These are phyloP conservation scores for Nemophila menziesii DNA, from an alignment of 257 asterid genomes.

Conservation along the genomic window DNA sequence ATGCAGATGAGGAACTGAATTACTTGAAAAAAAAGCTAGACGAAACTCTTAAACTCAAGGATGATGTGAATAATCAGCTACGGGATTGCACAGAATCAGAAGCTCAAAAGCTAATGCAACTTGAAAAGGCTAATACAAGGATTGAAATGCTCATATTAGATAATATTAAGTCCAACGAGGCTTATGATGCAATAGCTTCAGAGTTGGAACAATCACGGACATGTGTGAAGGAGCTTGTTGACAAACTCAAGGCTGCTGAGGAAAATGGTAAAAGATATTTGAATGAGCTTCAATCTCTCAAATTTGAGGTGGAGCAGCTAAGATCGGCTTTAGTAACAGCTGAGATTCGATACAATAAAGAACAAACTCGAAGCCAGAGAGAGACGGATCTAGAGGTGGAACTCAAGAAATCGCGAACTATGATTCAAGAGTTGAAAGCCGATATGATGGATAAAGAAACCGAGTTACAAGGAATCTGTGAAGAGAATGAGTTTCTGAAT, in stretches of 20 bases:
- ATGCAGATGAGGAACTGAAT: conserved; percentile 17
- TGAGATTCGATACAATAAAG: conserved; percentile 45
- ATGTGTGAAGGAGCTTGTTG: conserved; percentile 41
- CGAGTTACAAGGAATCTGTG: conserved; percentile 75
- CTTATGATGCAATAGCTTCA: conserved; percentile 25
- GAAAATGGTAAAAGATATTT: conserved; percentile 11
- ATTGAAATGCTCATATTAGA: conserved; percentile 53
- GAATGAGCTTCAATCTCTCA: conserved; percentile 32
- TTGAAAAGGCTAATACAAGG: conserved; percentile 54
- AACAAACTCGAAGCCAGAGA: conserved; percentile 34
- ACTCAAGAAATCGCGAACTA: conserved; percentile 28
- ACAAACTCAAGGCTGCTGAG: conserved; percentile 35
- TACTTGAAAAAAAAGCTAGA: conserved; percentile 42
- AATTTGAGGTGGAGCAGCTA: conserved; percentile 43
- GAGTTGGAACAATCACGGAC: conserved; percentile 69
- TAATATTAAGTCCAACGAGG: conserved; percentile 43
- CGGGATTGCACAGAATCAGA: conserved; percentile 56
- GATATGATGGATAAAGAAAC: conserved; percentile 87
- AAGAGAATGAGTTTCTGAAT: conserved; percentile 65
- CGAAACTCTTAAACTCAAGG: conserved; percentile 35
- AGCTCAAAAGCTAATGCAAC: conserved; percentile 59
- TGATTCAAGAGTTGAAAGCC: conserved; percentile 70
- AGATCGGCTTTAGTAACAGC: conserved; percentile 55
- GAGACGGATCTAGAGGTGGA: conserved; percentile 45
- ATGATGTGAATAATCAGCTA: conserved; percentile 54